Evolutionary conservation across 495 filamentous ascomycete species (phyloP), one percentile per base, ranked within the genome.

Genomic region (Podospora conica): DNA sequence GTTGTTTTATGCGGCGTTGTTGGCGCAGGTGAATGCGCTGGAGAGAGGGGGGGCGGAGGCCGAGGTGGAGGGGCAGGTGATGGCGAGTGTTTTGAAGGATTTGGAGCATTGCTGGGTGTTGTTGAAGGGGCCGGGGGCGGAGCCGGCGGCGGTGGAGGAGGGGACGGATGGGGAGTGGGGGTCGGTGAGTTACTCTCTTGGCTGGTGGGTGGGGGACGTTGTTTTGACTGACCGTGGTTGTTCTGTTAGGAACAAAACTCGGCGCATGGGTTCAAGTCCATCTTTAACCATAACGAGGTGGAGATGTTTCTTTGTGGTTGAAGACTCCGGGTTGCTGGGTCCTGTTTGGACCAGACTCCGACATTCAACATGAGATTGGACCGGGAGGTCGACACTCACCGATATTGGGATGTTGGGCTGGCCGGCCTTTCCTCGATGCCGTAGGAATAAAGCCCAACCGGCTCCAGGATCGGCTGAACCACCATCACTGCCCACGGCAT

Each of bases 1-100:
- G 53, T 58, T 87, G 5, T 73, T 87, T 29, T 72, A 76, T 15
- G 72, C 68, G 20, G 60, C 84, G 0, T 66, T 87, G 1, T 55
- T 70, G 1, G 79, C 81, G 2, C 80, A 86, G 61, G 74, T 85
- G 5, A 72, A 85, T 58, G 78, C 70, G 22, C 67, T 72, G 10
- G 75, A 73, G 67, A 69, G 68, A 18, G 76, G 76, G 0, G 70
- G 70, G 0, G 55, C 63, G 0, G 72, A 74, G 3, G 60, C 64
- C 0, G 71, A 78, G n/a, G 69, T 74, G 9, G 72, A 77, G 40
- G 28, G 63, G 8, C 31, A 53, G 9, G 69, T 82, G 10, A 0
- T 79, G 1, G 63, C 67, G 1, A 65, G 63, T 1, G 67, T 75
- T 9, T 63, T 29, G 5, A 72, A 74, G n/a, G 70, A 73, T 25